Conservation (phyloP, 257 asterid genomes). For the Petrea volubilis region DNA sequence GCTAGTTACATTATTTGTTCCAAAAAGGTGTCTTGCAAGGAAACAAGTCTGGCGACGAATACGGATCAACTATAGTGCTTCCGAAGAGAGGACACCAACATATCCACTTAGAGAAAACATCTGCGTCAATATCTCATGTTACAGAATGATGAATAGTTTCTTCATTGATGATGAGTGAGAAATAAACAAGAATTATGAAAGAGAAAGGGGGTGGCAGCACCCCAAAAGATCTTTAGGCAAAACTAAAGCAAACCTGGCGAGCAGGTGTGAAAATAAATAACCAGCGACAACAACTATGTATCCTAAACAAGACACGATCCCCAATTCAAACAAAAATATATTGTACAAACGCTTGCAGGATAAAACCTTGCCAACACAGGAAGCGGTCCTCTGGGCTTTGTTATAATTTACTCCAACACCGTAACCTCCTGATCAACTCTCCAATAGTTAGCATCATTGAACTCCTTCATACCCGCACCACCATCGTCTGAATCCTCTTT, state of each 20-base stretch:
- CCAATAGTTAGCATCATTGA: slow-evolving; percentile 87
- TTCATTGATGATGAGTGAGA: background rate
- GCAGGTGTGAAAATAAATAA: slow-evolving; percentile 23
- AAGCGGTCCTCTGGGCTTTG: slow-evolving; percentile 3
- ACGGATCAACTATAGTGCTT: background rate
- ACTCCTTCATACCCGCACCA: slow-evolving; percentile 64
- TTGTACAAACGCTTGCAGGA: slow-evolving; percentile 34
- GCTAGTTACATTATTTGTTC: background rate
- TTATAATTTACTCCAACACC: slow-evolving; percentile 48
- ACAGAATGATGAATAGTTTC: slow-evolving; percentile 26
- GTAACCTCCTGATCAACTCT: slow-evolving; percentile 91
- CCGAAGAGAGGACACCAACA: background rate
- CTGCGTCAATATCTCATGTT: slow-evolving; percentile 14
- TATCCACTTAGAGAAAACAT: background rate
- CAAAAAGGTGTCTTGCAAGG: background rate
- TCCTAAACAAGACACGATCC: slow-evolving; percentile 4
- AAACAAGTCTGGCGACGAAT: background rate
- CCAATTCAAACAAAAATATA: slow-evolving; percentile 28
- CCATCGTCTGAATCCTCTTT: slow-evolving; percentile 58
- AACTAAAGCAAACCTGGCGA: slow-evolving; percentile 34
- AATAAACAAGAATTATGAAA: slow-evolving; percentile 19
- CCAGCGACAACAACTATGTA: slow-evolving; percentile 20
- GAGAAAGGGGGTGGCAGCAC: slow-evolving; percentile 12
- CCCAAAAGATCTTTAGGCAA: slow-evolving; percentile 32
- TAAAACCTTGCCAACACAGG: background rate